These are phyloP conservation scores for Isabelozyma rhagii DNA, from an alignment of 805 yeast species.

Conservation along the genomic window DNA sequence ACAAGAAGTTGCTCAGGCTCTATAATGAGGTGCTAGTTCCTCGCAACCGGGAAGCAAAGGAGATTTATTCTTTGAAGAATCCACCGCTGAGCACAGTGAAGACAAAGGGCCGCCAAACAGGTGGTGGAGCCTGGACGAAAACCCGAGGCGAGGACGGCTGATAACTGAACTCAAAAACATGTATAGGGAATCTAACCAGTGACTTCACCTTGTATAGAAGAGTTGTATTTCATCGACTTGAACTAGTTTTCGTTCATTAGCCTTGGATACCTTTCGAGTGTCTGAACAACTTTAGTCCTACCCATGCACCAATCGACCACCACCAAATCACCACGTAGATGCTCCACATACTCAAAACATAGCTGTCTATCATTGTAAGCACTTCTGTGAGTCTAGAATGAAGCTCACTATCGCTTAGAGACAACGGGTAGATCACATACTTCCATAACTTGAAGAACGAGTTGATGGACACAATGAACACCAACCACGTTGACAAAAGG, in stretches of 20 bases:
- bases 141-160: conserved; percentile 74
- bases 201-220: no score
- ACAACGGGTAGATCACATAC: conserved; percentile 28
- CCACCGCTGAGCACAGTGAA: not conserved
- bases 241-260: not conserved
- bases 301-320: conserved; percentile 78
- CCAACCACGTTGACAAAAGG: conserved; percentile 25
- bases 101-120: conserved; percentile 65
- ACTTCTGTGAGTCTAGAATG: conserved; percentile 9
- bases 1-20: conserved; percentile 18
- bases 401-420: conserved; percentile 5
- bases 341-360: conserved; percentile 35
- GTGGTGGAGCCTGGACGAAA: conserved; percentile 72
- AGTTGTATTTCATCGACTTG: no score
- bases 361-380: conserved; percentile 23
- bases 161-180: not conserved
- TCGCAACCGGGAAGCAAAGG: conserved; percentile 25
- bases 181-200: no score
- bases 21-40: conserved; percentile 33
- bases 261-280: conserved; percentile 64
- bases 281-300: conserved; percentile 74
- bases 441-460: conserved; percentile 35
- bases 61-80: not conserved
- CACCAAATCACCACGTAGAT: conserved; percentile 42
- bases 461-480: conserved; percentile 31